Conservation (phyloP, 768 basidiomycete species). For the Suillus decipiens region DNA sequence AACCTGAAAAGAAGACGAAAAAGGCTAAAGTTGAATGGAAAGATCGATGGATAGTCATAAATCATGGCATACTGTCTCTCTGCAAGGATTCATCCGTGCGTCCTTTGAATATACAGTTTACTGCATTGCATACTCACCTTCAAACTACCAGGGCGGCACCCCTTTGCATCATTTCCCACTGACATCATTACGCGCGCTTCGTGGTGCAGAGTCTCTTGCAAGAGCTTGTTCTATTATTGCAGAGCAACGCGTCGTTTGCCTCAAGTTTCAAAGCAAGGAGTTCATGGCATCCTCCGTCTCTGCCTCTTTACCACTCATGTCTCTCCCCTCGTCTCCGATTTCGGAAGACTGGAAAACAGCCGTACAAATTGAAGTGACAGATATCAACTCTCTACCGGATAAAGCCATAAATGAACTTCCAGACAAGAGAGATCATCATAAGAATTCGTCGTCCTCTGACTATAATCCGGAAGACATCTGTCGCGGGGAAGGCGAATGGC, state of each 20-base stretch:
- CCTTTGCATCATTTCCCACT: constrained; percentile 44
- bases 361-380: constrained; percentile 9
- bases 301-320: constrained; percentile 20
- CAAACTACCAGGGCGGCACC: constrained; percentile 36
- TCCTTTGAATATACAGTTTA: constrained; percentile 12
- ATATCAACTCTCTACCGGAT: constrained; percentile 1
- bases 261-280: constrained; percentile 35
- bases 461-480: constrained; percentile 15
- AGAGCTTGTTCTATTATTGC: constrained; percentile 25
- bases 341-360: constrained; percentile 16
- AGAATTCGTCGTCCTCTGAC: not conserved
- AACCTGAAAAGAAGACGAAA: constrained; percentile 24
- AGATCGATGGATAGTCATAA: constrained; percentile 62
- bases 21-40: constrained; percentile 59
- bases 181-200: constrained; percentile 41
- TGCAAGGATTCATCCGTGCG: constrained; percentile 55
- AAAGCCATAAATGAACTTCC: constrained; percentile 8
- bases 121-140: not conserved
- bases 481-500: constrained; percentile 43
- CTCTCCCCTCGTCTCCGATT: constrained; percentile 29
- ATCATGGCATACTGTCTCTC: constrained; percentile 54
- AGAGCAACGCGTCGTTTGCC: constrained; percentile 39
- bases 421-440: constrained; percentile 10
- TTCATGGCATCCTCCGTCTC: not conserved
- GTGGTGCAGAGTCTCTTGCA: constrained; percentile 46